Conservation (phyloP, 78 protist species). For the Dictyostelium firmibasis region DNA sequence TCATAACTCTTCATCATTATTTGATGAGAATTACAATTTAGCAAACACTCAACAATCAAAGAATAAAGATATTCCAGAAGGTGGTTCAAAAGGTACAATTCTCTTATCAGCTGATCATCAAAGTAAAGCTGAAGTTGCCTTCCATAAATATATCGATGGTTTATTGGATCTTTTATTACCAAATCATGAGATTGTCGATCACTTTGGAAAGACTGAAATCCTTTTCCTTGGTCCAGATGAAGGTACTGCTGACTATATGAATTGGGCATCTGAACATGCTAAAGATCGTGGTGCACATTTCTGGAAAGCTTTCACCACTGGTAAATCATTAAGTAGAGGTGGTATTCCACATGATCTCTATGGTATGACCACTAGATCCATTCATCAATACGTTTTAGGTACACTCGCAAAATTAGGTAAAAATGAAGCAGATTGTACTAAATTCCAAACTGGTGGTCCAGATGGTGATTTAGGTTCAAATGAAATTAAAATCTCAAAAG, state of each 20-base stretch:
- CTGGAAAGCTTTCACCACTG: conserved; percentile 73
- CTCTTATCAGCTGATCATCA: conserved; percentile 52
- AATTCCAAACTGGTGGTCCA: conserved; percentile 96
- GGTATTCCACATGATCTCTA: conserved; percentile 93
- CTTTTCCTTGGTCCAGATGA: conserved; percentile 83
- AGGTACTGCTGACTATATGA: conserved; percentile 74
- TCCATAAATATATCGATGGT: conserved; percentile 80
- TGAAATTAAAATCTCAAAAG: conserved; percentile 83
- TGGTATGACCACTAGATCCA: conserved; percentile 95
- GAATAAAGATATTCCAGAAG: conserved; percentile 96
- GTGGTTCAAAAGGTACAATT: conserved; percentile 92
- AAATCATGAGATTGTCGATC: conserved; percentile 66
- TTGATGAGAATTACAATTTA: conserved; percentile 91
- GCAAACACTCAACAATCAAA: conserved; percentile 93
- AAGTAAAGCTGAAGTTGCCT: conserved; percentile 54
- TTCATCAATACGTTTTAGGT: conserved; percentile 90
- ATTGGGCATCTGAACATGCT: conserved; percentile 59
- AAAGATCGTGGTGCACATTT: conserved; percentile 56
- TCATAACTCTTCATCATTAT: conserved; percentile 66
- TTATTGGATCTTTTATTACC: conserved; percentile 79
- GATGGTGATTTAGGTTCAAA: conserved; percentile 96
- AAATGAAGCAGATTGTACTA: conserved; percentile 70
- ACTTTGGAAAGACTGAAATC: conserved; percentile 35
- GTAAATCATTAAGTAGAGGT: conserved; percentile 46
- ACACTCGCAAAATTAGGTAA: conserved; percentile 38